Evolutionary conservation across 2,329 filamentous ascomycete species (phyloP).

Genomic region (Dactylonectria estremocensis): DNA sequence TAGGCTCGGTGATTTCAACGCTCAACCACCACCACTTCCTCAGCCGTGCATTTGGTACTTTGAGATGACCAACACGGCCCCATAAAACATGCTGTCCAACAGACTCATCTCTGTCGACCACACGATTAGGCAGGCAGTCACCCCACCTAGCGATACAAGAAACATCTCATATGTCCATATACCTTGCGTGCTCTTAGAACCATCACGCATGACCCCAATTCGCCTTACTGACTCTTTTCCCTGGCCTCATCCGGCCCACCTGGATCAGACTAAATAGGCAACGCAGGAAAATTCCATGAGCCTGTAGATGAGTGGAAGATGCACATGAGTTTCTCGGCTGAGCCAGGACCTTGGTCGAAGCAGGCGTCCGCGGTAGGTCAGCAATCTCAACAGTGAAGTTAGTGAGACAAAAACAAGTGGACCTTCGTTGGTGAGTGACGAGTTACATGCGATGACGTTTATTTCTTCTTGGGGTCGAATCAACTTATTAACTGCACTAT

Average conservation of each 20-base stretch:
- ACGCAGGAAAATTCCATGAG: not conserved
- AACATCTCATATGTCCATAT: not conserved
- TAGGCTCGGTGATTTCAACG: not conserved
- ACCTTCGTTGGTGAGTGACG: no score
- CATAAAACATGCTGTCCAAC: not conserved
- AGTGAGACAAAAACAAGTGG: no score
- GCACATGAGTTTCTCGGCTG: no score
- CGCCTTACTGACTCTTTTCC: not conserved
- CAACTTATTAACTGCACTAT: not conserved
- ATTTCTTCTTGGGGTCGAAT: no score
- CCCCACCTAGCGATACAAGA: not conserved
- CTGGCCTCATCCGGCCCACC: not conserved
- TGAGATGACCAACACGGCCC: not conserved
- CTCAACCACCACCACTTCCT: no score
- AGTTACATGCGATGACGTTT: no score
- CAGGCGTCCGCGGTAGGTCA: no score
- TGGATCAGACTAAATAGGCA: not conserved
- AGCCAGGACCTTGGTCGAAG: no score
- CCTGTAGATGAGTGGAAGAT: no score
- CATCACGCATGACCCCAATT: not conserved
- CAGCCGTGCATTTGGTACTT: no score
- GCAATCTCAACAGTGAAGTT: no score
- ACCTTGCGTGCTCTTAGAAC: not conserved
- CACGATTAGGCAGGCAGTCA: not conserved
- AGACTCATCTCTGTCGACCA: not conserved